A percentile compares a stretch with the other conserved stretches of the same genome.
phyloP scores from a whole-genome alignment of 176 grass and related monocot genomes.

The Poa annua region DNA sequence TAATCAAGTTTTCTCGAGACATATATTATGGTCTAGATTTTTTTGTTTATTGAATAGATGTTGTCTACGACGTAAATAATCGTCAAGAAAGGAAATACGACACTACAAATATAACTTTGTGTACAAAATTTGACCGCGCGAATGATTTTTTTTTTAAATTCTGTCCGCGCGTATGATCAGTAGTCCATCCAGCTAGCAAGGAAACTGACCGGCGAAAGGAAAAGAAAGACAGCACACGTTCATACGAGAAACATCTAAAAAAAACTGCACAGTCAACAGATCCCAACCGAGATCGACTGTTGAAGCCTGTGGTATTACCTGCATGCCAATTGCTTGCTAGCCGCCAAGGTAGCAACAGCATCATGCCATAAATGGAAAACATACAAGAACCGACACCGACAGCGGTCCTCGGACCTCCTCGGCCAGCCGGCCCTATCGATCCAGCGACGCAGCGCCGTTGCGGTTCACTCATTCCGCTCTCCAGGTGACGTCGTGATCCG shows the following conservation, averaged over 20 bases:
- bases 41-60: background rate
- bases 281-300: background rate
- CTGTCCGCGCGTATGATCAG: background rate
- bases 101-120: background rate
- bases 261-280: background rate
- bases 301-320: background rate
- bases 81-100: background rate
- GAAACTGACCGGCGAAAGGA: background rate
- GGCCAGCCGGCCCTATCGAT: background rate
- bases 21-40: background rate
- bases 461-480: slow-evolving; percentile 24
- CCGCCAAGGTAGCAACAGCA: background rate
- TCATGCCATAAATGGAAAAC: slow-evolving; percentile 38
- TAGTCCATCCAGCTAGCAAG: background rate
- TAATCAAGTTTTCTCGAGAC: background rate
- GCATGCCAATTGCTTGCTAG: background rate
- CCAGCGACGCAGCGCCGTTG: slow-evolving; percentile 21
- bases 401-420: background rate
- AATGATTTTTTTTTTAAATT: too few species aligned
- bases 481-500: background rate
- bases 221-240: background rate
- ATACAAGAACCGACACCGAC: too few species aligned
- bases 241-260: background rate
- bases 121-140: background rate
- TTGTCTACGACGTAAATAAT: background rate